Conservation (phyloP, 495 filamentous ascomycete genomes). For the Penicillium samsonianum region DNA sequence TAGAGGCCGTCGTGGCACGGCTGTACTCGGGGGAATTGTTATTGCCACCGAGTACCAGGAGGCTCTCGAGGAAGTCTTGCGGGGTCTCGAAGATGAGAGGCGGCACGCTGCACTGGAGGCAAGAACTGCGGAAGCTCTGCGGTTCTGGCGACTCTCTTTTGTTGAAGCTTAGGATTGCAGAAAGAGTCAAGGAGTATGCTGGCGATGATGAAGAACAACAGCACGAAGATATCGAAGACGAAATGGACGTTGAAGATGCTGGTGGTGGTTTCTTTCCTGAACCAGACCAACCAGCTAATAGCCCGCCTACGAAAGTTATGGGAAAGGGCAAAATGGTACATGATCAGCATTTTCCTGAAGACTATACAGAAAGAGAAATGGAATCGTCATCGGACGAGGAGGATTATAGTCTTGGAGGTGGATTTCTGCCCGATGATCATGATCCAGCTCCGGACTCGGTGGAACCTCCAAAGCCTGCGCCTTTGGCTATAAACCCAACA, state of each 20-base stretch:
- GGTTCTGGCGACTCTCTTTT: slow-evolving; percentile 77
- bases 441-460: background rate
- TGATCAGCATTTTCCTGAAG: background rate
- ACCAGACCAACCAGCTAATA: slow-evolving; percentile 35
- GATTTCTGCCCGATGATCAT: slow-evolving; percentile 30
- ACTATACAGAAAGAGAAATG: background rate
- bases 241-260: slow-evolving; percentile 24
- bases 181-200: slow-evolving; percentile 69
- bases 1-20: slow-evolving; percentile 76
- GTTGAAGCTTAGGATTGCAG: slow-evolving; percentile 71
- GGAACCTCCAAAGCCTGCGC: background rate
- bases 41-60: slow-evolving; percentile 70
- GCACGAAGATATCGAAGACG: slow-evolving; percentile 23
- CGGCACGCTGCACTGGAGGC: slow-evolving; percentile 57
- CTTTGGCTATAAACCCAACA: background rate
- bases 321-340: background rate
- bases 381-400: background rate
- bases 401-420: slow-evolving; percentile 13
- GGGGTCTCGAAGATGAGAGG: slow-evolving; percentile 62
- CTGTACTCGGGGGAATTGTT: slow-evolving; percentile 73
- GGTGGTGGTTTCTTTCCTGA: slow-evolving; percentile 51
- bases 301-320: slow-evolving; percentile 11
- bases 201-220: slow-evolving; percentile 49
- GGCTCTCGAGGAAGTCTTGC: slow-evolving; percentile 67
- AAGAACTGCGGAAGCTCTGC: slow-evolving; percentile 58